Evolutionary conservation across 768 basidiomycete species (phyloP).

Genomic region (Porphyrellus cyaneotinctus): DNA sequence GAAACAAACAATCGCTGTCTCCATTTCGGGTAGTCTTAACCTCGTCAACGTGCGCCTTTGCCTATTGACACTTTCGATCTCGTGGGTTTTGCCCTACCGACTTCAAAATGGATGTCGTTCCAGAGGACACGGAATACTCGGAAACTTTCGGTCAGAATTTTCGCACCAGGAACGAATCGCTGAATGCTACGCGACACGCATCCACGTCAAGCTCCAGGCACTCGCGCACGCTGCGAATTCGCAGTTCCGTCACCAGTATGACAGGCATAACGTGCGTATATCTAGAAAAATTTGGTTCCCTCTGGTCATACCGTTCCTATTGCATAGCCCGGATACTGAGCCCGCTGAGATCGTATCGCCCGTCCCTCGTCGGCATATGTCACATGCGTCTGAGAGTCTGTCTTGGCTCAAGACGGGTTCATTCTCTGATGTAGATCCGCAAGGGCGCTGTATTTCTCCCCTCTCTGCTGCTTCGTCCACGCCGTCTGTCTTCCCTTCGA

Average conservation of each 20-base stretch:
- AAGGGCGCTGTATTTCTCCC: constrained; percentile 45
- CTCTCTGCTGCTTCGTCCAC: constrained; percentile 32
- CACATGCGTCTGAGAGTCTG: constrained; percentile 56
- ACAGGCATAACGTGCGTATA: constrained; percentile 16
- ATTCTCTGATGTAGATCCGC: constrained; percentile 39
- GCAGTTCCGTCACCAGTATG: constrained; percentile 11
- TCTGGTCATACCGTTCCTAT: neutral
- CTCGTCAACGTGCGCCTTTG: neutral
- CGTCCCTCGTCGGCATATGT: constrained; percentile 59
- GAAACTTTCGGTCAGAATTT: neutral
- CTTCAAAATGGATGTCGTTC: constrained; percentile 17
- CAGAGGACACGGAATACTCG: constrained; percentile 9
- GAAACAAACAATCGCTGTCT: constrained; percentile 16
- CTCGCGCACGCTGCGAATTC: constrained; percentile 18
- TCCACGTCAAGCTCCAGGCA: constrained; percentile 4
- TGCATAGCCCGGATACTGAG: constrained; percentile 25
- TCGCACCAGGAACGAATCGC: constrained; percentile 14
- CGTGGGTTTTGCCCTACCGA: neutral
- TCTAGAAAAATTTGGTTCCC: neutral
- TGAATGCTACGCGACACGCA: constrained; percentile 9
- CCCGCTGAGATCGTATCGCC: constrained; percentile 55
- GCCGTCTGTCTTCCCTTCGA: constrained; percentile 23
- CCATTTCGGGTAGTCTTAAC: constrained; percentile 4
- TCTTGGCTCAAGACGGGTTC: constrained; percentile 52
- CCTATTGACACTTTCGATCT: neutral